Evolutionary conservation across 129 eudicot genomes (phyloP).

Genomic region (Arctium minus): DNA sequence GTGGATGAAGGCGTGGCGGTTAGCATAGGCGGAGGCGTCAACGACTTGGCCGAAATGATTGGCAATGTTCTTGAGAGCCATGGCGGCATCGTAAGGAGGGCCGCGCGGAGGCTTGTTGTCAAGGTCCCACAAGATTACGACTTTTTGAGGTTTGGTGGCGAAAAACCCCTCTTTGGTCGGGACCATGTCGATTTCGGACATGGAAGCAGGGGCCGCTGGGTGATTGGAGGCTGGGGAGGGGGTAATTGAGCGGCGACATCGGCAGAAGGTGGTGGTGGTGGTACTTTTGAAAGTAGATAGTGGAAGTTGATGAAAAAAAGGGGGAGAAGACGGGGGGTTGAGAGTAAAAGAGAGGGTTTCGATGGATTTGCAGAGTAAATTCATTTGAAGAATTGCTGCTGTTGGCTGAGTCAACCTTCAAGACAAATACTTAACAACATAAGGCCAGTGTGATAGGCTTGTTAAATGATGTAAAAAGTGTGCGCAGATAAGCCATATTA

Average conservation of each 20-base stretch:
- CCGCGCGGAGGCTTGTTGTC: constrained; percentile 99
- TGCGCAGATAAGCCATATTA: too few relatives aligned
- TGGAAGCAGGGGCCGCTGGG: constrained; percentile 17
- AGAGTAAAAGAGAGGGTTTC: constrained; percentile 16
- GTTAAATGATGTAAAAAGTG: too few relatives aligned
- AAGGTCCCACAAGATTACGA: constrained; percentile 81
- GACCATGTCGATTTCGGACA: constrained; percentile 81
- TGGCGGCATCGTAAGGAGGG: constrained; percentile 86
- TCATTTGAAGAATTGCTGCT: constrained; percentile 20
- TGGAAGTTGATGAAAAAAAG: not conserved
- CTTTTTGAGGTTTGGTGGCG: constrained; percentile 70
- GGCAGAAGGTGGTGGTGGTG: constrained; percentile 13
- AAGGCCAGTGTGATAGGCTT: too few relatives aligned
- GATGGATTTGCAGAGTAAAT: constrained; percentile 31
- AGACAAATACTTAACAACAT: too few relatives aligned
- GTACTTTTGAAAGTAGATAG: not conserved
- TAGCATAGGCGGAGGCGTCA: constrained; percentile 85
- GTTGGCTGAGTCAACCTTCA: too few relatives aligned
- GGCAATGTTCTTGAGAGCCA: constrained; percentile 54
- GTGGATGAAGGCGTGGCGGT: constrained; percentile 93
- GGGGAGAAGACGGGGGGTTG: constrained; percentile 21
- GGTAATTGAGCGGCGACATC: constrained; percentile 25
- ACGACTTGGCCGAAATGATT: constrained; percentile 65
- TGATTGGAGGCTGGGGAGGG: constrained; percentile 20
- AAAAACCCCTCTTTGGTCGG: constrained; percentile 47